Percentiles rank a stretch among this genome's conserved stretches.
Conservation (phyloP, 1,284 basidiomycete genomes). For the Naganishia sp. region DNA sequence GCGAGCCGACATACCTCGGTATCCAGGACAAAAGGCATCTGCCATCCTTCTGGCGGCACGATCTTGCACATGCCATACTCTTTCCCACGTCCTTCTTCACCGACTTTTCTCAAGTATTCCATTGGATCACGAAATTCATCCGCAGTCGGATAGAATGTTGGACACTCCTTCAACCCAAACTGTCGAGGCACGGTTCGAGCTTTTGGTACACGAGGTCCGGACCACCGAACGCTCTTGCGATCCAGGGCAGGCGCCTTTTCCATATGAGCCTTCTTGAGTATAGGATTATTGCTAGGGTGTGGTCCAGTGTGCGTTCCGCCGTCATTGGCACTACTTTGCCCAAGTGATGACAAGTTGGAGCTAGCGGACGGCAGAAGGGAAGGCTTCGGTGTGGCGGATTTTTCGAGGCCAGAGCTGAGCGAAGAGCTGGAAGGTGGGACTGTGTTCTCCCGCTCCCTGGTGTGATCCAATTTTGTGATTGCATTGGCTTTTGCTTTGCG, state of each 20-base stretch:
- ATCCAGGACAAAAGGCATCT: conserved; percentile 95
- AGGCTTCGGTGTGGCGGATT: conserved; percentile 10
- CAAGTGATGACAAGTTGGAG: not conserved
- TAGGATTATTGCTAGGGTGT: conserved; percentile 31
- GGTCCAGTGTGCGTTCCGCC: conserved; percentile 3
- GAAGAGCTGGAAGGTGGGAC: conserved; percentile 6
- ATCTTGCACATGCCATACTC: conserved; percentile 94
- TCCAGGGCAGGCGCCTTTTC: conserved; percentile 25
- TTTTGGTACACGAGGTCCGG: conserved; percentile 23
- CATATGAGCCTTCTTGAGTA: conserved; percentile 25
- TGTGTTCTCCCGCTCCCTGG: conserved; percentile 10
- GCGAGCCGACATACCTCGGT: conserved; percentile 67
- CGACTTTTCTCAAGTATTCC: conserved; percentile 85
- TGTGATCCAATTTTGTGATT: conserved; percentile 24
- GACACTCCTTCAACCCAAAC: conserved; percentile 88
- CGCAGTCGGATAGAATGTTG: conserved; percentile 78
- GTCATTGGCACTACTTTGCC: not conserved
- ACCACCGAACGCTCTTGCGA: conserved; percentile 22
- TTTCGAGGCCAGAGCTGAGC: conserved; percentile 1
- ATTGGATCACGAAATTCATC: conserved; percentile 97
- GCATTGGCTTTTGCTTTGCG: conserved; percentile 30
- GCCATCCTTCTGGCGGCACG: conserved; percentile 89
- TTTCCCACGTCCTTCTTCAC: conserved; percentile 64
- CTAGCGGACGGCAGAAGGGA: conserved; percentile 9
- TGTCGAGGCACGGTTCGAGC: conserved; percentile 7